phyloP scores from a whole-genome alignment of 2,329 filamentous ascomycete species.

The Aspergillus sp. region DNA sequence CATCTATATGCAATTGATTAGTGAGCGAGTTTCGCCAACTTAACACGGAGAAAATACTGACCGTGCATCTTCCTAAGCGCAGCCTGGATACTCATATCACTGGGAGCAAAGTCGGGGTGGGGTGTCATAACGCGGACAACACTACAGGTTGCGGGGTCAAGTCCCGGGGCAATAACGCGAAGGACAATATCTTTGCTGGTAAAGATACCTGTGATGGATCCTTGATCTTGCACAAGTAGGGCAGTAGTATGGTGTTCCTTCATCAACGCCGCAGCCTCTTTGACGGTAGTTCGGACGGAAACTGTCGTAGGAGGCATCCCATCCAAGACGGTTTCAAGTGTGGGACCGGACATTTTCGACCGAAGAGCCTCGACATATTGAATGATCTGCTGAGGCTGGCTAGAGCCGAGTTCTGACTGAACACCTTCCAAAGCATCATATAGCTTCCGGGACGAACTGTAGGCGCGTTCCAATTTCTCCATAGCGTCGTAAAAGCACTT shows the following conservation, averaged over 20 bases:
- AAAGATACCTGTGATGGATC: conserved; percentile 97
- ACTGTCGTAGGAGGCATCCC: conserved; percentile 91
- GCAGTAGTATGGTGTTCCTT: conserved; percentile 99
- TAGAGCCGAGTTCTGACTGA: conserved; percentile 92
- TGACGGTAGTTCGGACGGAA: conserved; percentile 92
- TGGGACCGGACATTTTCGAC: conserved; percentile 96
- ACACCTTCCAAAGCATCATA: conserved; percentile 98
- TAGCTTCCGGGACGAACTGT: conserved; percentile 94
- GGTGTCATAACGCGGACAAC: conserved; percentile 99
- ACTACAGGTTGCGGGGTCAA: conserved; percentile 92
- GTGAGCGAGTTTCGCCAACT: background rate
- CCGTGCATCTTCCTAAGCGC: conserved; percentile 99
- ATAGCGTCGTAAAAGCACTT: conserved; percentile 99
- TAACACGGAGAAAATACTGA: conserved; percentile 47
- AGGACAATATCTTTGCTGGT: conserved; percentile 99
- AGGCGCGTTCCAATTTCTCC: conserved; percentile 98
- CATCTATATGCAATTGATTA: conserved; percentile 59
- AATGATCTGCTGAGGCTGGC: conserved; percentile 97
- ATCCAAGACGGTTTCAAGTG: conserved; percentile 88
- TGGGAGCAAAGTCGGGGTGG: conserved; percentile 95
- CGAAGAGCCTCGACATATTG: conserved; percentile 96
- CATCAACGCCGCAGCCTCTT: conserved; percentile 93
- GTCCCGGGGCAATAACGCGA: conserved; percentile 92
- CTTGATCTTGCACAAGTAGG: conserved; percentile 92
- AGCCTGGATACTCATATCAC: conserved; percentile 98